phyloP scores from a whole-genome alignment of 2,329 filamentous ascomycete species.

The Diaporthe aspalathi region DNA sequence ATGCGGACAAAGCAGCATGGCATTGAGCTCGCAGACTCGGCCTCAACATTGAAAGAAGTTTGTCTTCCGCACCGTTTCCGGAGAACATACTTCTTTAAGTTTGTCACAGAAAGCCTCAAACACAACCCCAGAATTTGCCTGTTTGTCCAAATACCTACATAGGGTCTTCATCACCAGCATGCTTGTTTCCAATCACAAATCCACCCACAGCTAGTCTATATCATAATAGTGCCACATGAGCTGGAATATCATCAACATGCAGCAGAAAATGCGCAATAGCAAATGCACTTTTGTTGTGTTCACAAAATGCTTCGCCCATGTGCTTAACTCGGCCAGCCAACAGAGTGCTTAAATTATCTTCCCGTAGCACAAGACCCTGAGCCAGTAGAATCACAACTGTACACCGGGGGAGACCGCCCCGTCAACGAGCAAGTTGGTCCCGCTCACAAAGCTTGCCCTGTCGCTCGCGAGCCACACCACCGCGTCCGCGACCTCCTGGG shows the following conservation, averaged over 20 bases:
- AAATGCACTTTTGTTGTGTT: no score
- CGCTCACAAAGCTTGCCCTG: slow-evolving; percentile 40
- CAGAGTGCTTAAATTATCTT: neutral
- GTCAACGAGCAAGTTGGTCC: slow-evolving; percentile 41
- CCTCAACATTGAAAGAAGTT: neutral
- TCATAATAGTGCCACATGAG: no score
- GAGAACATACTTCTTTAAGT: neutral
- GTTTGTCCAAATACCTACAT: neutral
- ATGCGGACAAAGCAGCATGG: neutral
- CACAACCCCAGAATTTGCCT: no score
- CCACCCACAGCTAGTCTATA: no score
- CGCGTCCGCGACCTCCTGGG: slow-evolving; percentile 42
- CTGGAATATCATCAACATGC: no score
- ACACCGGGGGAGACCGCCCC: slow-evolving; percentile 40
- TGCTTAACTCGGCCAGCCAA: neutral
- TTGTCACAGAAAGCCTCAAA: neutral
- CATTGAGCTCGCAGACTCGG: neutral
- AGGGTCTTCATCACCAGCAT: neutral
- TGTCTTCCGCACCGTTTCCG: slow-evolving; percentile 3
- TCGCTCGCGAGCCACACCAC: slow-evolving; percentile 41
- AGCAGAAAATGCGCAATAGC: no score
- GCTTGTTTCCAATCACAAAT: neutral
- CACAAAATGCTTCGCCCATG: neutral
- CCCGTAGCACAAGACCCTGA: no score
- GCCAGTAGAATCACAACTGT: slow-evolving; percentile 34